Base-by-base conservation (phyloP, 2,329 filamentous ascomycete species). In the Metarhizium sp. region DNA sequence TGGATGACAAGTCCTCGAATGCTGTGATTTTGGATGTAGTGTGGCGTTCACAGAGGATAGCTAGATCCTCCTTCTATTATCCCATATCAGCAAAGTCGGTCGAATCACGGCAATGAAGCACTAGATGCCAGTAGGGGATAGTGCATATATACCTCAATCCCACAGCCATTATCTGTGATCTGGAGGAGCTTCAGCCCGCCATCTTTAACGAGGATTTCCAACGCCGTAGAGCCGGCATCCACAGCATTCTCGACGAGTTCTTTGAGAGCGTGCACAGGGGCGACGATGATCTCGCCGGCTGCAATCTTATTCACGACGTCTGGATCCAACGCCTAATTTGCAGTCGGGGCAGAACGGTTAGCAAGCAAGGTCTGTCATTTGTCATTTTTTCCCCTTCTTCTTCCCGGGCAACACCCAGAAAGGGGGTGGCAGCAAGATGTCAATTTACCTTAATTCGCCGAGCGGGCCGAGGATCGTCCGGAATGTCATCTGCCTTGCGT, bases 221-320 rank as follows among this genome's bases (percentile, higher is more conserved):
- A 75, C 2, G 87, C 84, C 0, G 94, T 97, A 3, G 94, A 89
- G 5, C 94, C 92, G n/a, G 95, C 94, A 72, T 99, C 95, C 16
- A 99, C 91, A 4, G 94, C 87, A 64, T 99, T 99, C 69, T 99
- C 94, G 13, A 99, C 91, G 51, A 99, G 76, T 69, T 99, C 94
- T 71, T 99, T 99, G 56, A 99, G 73, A 3, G 95, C 94, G 70
- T 99, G 90, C 32, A 96, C 91, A 0, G 94, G 95, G 2, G 94
- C 92, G 51, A 99, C 91, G 58, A 99, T 99, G 64, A 99, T 99
- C 71, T 99, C 94, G 20, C 94, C 94, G 0, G 94, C 94, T 1
- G 94, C 94, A 62, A 99, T 99, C 71, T 97, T 99, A 77, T 97
- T 99, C 61, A 99, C 88, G 25, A 99, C 94, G 73, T 94, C 87